These are phyloP conservation scores for Dendrobium nobile DNA, from an alignment of 106 monocot genomes.

Conservation along the genomic window DNA sequence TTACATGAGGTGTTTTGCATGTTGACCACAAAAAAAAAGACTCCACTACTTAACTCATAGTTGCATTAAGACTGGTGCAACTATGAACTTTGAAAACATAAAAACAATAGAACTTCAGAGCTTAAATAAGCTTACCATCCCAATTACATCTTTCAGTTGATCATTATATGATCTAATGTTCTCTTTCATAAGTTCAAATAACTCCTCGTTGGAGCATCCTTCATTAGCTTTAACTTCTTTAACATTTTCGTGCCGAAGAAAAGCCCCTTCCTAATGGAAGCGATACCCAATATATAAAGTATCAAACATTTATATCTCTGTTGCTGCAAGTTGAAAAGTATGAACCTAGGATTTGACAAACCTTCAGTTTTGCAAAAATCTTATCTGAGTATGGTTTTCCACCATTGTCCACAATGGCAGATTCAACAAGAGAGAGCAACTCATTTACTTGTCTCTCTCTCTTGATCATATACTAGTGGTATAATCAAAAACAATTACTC, in stretches of 20 bases:
- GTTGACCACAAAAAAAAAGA: too few species aligned
- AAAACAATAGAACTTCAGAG: too few species aligned
- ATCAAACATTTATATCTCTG: slow-evolving; percentile 47
- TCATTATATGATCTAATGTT: slow-evolving; percentile 16
- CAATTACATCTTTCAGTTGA: slow-evolving; percentile 45
- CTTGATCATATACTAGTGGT: slow-evolving; percentile 33
- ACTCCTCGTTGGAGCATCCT: slow-evolving; percentile 46
- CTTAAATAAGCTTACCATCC: slow-evolving; percentile 35
- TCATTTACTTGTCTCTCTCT: slow-evolving; percentile 36
- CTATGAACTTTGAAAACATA: too few species aligned
- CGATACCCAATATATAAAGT: background rate
- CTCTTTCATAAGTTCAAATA: slow-evolving; percentile 29
- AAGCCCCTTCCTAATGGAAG: slow-evolving; percentile 32
- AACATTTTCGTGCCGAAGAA: background rate
- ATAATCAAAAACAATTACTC: slow-evolving; percentile 77
- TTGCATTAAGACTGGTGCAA: too few species aligned
- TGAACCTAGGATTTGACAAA: too few species aligned
- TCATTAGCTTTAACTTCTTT: slow-evolving; percentile 1
- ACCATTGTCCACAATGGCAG: slow-evolving; percentile 32
- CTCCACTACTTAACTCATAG: too few species aligned
- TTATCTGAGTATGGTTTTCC: slow-evolving; percentile 43
- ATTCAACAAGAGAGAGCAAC: slow-evolving; percentile 49
- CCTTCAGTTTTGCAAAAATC: too few species aligned
- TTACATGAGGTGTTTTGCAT: too few species aligned
- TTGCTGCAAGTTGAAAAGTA: slow-evolving; percentile 14